phyloP scores from a whole-genome alignment of 768 basidiomycete genomes.

The Mrakia blollopis region DNA sequence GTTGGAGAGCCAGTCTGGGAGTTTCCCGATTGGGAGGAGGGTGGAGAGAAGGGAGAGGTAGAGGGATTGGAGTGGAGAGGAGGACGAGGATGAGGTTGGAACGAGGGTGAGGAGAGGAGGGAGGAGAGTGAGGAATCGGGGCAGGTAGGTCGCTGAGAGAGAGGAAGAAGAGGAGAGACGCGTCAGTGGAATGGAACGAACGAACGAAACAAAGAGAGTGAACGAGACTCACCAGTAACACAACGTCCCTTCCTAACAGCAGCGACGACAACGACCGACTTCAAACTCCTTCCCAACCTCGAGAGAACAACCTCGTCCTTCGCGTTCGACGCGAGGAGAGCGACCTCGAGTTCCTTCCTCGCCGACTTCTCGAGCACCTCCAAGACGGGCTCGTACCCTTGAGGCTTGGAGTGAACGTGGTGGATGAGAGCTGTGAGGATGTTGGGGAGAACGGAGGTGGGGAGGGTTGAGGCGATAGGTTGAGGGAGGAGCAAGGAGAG shows the following conservation, averaged over 20 bases:
- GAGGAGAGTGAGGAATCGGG: slow-evolving; percentile 24
- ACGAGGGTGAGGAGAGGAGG: slow-evolving; percentile 20
- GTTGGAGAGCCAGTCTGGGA: slow-evolving; percentile 30
- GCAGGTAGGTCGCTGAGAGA: slow-evolving; percentile 11
- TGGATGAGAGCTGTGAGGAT: slow-evolving; percentile 33
- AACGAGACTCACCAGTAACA: slow-evolving; percentile 10
- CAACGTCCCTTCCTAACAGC: slow-evolving; percentile 22
- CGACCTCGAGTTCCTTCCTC: not conserved
- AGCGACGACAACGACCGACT: slow-evolving; percentile 7
- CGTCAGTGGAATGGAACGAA: not conserved
- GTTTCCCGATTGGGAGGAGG: slow-evolving; percentile 22
- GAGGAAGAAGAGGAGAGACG: not conserved
- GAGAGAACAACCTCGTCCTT: slow-evolving; percentile 18
- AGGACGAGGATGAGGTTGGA: not conserved
- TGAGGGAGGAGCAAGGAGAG: slow-evolving; percentile 32
- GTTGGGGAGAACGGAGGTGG: slow-evolving; percentile 32
- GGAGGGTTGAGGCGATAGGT: slow-evolving; percentile 8
- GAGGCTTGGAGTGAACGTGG: slow-evolving; percentile 32
- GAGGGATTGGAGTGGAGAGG: slow-evolving; percentile 21
- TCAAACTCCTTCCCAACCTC: slow-evolving; percentile 3
- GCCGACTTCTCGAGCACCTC: slow-evolving; percentile 32
- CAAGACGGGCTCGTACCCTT: slow-evolving; percentile 33
- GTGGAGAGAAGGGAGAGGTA: slow-evolving; percentile 28
- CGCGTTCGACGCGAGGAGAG: not conserved
- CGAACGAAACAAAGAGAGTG: not conserved